phyloP scores from a whole-genome alignment of 1,284 basidiomycete species.

The Phellopilus nigrolimitatus region DNA sequence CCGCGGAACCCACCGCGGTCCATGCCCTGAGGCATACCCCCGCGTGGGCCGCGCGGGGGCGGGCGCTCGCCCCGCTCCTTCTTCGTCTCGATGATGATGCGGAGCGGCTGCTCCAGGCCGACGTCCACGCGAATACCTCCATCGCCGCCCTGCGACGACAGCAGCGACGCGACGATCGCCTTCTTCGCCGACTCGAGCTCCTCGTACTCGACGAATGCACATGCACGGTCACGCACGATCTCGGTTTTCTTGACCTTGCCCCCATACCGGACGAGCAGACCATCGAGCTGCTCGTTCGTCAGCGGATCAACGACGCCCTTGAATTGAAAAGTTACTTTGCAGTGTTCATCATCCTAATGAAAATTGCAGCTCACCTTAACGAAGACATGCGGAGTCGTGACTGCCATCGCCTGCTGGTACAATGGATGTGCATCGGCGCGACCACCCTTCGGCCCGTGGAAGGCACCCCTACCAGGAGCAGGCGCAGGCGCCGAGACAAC shows the following conservation, averaged over 20 bases:
- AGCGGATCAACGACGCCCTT: conserved; percentile 79
- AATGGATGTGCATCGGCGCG: too few relatives aligned
- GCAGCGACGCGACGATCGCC: conserved; percentile 76
- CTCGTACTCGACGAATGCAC: conserved; percentile 91
- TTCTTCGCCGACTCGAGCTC: conserved; percentile 76
- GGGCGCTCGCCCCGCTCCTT: conserved; percentile 43
- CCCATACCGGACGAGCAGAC: conserved; percentile 69
- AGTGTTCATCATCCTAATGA: conserved; percentile 8
- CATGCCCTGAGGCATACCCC: conserved; percentile 19
- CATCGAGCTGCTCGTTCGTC: conserved; percentile 53
- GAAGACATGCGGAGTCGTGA: conserved; percentile 76
- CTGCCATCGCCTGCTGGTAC: conserved; percentile 50
- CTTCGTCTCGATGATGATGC: conserved; percentile 43
- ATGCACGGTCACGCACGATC: conserved; percentile 84
- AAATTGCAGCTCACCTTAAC: conserved; percentile 61
- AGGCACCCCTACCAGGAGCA: too few relatives aligned
- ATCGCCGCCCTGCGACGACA: conserved; percentile 69
- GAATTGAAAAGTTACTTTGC: conserved; percentile 6
- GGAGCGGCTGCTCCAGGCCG: conserved; percentile 9
- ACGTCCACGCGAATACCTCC: conserved; percentile 77
- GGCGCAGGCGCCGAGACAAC: too few relatives aligned
- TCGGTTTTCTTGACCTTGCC: conserved; percentile 83
- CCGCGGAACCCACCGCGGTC: conserved; percentile 15
- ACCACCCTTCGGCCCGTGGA: too few relatives aligned
- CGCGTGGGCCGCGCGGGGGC: conserved; percentile 18